Percentiles rank a stretch among this genome's conserved stretches.
Conservation (phyloP, 768 basidiomycete genomes). For the Phylloporus rhodoxanthus region DNA sequence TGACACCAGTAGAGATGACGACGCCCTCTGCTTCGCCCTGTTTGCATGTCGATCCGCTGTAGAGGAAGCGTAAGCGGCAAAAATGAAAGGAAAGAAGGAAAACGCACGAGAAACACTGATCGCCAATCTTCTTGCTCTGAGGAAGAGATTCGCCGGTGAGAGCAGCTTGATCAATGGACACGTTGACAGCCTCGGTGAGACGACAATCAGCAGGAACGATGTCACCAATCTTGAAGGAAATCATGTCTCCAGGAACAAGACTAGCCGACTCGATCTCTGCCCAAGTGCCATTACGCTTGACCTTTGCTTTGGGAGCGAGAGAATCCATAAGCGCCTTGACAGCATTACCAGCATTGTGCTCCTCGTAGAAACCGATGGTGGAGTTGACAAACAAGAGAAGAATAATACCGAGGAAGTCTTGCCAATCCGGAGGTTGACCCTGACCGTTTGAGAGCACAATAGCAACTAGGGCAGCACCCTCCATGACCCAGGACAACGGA, state of each 20-base stretch:
- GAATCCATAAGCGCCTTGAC: constrained; percentile 99
- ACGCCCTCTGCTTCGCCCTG: constrained; percentile 99
- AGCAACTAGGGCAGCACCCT: constrained; percentile 89
- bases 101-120: constrained; percentile 96
- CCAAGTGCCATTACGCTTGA: constrained; percentile 83
- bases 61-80: background rate
- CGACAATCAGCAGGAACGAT: constrained; percentile 98
- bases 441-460: constrained; percentile 95
- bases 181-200: constrained; percentile 93
- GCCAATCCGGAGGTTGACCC: constrained; percentile 84
- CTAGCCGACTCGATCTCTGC: constrained; percentile 82
- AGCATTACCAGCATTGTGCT: constrained; percentile 94
- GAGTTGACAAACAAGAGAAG: constrained; percentile 92
- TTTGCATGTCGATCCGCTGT: constrained; percentile 93
- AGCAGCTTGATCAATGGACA: constrained; percentile 97
- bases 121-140: constrained; percentile 83
- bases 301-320: constrained; percentile 94
- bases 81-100: background rate
- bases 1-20: constrained; percentile 95
- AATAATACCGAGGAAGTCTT: constrained; percentile 96
- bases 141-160: constrained; percentile 97
- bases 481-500: constrained; percentile 99
- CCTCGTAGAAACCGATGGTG: constrained; percentile 96
- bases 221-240: constrained; percentile 98
- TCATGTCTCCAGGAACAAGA: constrained; percentile 93